phyloP scores from a whole-genome alignment of 208 protist species.

The Crithidia brevicula region DNA sequence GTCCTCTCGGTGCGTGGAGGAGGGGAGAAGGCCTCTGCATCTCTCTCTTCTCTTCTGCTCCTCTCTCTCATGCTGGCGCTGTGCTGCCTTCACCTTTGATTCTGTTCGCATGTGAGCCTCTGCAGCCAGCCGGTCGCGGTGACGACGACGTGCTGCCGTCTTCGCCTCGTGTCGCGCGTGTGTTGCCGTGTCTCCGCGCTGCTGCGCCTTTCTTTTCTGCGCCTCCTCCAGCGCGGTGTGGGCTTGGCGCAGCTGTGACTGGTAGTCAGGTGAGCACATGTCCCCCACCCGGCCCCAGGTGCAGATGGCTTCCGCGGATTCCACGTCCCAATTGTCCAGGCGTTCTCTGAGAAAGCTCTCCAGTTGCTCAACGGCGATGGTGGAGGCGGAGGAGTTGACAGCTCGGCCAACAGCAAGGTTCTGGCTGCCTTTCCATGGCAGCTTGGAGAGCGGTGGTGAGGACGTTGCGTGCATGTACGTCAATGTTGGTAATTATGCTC shows the following conservation, averaged over 20 bases:
- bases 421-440: not conserved
- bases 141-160: not conserved
- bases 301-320: constrained; percentile 11
- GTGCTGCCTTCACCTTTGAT: constrained; percentile 2
- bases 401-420: not conserved
- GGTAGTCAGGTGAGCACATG: constrained; percentile 27
- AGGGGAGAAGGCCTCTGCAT: not conserved
- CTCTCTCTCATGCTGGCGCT: constrained; percentile 9
- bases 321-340: constrained; percentile 19
- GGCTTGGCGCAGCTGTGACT: constrained; percentile 21
- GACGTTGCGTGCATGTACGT: not conserved
- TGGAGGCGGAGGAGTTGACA: not conserved
- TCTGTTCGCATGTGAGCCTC: not conserved
- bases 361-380: not conserved
- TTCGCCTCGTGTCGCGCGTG: not conserved
- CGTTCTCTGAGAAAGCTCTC: constrained; percentile 14
- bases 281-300: constrained; percentile 15
- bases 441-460: not conserved
- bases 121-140: constrained; percentile 12
- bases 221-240: constrained; percentile 1
- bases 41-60: not conserved
- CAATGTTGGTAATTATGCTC: too few species aligned
- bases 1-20: not conserved
- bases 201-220: not conserved
- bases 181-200: not conserved